These are phyloP conservation scores for Fusarium fujikuroi DNA, from an alignment of 2,329 filamentous ascomycete species.

Conservation along the genomic window DNA sequence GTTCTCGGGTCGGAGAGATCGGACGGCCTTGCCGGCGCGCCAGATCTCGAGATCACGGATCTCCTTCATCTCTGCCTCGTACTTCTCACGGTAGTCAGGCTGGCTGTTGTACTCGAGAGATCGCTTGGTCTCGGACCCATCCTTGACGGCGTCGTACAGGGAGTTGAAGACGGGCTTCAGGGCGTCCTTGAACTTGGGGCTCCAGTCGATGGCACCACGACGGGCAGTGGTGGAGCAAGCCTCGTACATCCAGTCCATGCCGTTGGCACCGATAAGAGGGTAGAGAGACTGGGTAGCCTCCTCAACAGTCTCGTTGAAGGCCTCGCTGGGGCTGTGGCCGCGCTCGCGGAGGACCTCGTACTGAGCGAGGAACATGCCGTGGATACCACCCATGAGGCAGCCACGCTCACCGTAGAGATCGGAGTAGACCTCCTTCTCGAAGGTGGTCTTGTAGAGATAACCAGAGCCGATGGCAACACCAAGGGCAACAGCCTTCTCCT, in stretches of 20 bases:
- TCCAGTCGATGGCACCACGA: conserved; percentile 99
- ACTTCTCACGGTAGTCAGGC: conserved; percentile 95
- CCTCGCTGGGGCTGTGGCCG: conserved; percentile 96
- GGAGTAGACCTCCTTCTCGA: conserved; percentile 99
- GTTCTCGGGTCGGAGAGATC: conserved; percentile 88
- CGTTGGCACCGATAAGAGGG: conserved; percentile 95
- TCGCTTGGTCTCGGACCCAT: conserved; percentile 94
- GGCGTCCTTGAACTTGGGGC: conserved; percentile 94
- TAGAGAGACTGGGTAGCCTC: conserved; percentile 98
- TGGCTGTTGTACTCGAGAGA: conserved; percentile 98
- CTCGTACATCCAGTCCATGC: conserved; percentile 99
- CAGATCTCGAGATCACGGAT: conserved; percentile 99
- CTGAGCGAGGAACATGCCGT: conserved; percentile 99
- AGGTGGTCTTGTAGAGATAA: conserved; percentile 99
- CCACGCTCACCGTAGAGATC: conserved; percentile 99
- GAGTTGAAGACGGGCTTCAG: conserved; percentile 99
- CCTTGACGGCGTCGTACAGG: conserved; percentile 91
- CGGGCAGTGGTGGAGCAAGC: conserved; percentile 99
- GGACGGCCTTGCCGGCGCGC: conserved; percentile 97
- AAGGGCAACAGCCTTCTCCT: conserved; percentile 97
- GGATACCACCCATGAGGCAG: conserved; percentile 99
- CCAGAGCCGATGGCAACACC: conserved; percentile 97
- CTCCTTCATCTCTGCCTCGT: conserved; percentile 98
- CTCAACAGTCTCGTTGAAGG: conserved; percentile 99
- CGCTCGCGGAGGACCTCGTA: conserved; percentile 99